Conservation (phyloP, 2,329 filamentous ascomycete genomes). For the Zymoseptoria crescenta region DNA sequence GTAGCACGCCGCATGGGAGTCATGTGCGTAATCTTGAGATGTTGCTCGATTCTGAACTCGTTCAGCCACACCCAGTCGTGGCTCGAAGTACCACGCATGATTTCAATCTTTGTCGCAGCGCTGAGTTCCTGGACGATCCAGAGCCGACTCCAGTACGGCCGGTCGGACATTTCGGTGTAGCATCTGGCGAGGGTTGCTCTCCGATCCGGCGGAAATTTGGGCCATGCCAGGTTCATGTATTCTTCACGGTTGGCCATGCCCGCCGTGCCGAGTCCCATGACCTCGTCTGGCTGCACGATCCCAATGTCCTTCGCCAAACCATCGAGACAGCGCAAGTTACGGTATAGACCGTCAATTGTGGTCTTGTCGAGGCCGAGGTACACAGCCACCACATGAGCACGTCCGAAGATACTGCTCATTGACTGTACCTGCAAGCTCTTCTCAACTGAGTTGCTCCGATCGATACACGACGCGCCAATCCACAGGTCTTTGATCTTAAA, state of each 20-base stretch:
- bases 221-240: neutral
- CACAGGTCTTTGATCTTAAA: neutral
- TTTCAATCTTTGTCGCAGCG: neutral
- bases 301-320: neutral
- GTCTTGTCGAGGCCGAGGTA: neutral
- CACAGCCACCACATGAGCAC: neutral
- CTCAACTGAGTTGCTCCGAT: conserved; percentile 1
- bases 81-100: neutral
- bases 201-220: neutral
- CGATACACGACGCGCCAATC: conserved; percentile 4
- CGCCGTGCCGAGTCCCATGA: neutral
- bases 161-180: neutral
- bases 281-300: neutral
- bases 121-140: conserved; percentile 6
- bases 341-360: neutral
- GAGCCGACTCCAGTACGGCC: conserved; percentile 3
- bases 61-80: neutral
- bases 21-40: neutral
- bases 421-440: conserved; percentile 2
- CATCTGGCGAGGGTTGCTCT: neutral
- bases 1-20: neutral
- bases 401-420: conserved; percentile 1
- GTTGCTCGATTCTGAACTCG: neutral
- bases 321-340: neutral
- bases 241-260: neutral